Percentiles rank a stretch among this genome's conserved stretches.
Evolutionary conservation across 495 filamentous ascomycete species (phyloP).

Genomic region (Articulospora tetracladia): DNA sequence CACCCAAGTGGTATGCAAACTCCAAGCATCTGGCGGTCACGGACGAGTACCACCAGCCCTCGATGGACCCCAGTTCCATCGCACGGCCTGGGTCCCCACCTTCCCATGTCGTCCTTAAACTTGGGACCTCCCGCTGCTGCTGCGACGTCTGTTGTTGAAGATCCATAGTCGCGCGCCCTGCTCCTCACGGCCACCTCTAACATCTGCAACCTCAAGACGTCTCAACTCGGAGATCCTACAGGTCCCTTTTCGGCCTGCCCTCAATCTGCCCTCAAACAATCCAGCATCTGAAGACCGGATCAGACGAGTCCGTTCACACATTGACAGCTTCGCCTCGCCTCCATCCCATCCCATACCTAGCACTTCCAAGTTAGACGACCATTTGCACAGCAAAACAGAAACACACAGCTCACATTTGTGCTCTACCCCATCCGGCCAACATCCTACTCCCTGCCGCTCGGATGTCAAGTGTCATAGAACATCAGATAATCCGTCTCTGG

Average conservation of each 20-base stretch:
- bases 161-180: background rate
- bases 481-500: conserved; percentile 23
- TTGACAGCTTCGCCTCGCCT: conserved; percentile 3
- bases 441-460: conserved; percentile 19
- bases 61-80: background rate
- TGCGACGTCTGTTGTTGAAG: conserved; percentile 1
- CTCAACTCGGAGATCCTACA: conserved; percentile 23
- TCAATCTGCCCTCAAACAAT: conserved; percentile 1
- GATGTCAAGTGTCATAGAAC: conserved; percentile 26
- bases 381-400: background rate
- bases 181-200: conserved; percentile 5
- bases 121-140: conserved; percentile 21
- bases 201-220: conserved; percentile 19
- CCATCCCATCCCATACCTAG: conserved; percentile 12
- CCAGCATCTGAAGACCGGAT: conserved; percentile 15
- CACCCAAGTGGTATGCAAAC: background rate
- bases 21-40: background rate
- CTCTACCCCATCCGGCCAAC: background rate
- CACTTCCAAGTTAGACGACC: background rate
- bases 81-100: background rate
- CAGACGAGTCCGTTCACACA: conserved; percentile 8
- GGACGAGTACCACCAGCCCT: background rate
- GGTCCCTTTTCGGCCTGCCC: background rate
- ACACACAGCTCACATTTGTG: too few relatives aligned
- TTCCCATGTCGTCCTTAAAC: conserved; percentile 22